Percentiles rank a stretch among this genome's conserved stretches.
These are phyloP conservation scores for Citrus hindsii DNA, from an alignment of 345 rosid species.

Conservation along the genomic window DNA sequence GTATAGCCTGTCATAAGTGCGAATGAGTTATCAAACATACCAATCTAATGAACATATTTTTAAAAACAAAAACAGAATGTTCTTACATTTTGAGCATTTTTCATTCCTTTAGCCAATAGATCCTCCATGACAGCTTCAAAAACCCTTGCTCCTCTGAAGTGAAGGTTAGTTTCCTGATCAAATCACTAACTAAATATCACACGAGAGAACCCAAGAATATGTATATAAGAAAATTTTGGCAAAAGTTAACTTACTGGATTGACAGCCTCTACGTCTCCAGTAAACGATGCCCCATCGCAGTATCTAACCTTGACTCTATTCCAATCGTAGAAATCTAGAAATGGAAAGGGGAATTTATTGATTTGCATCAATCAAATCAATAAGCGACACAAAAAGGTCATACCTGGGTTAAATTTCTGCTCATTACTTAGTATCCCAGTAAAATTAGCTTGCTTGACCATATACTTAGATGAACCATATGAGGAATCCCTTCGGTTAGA, in stretches of 20 bases:
- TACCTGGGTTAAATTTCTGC: slow-evolving; percentile 69
- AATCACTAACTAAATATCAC: slow-evolving; percentile 37
- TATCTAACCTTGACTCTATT: slow-evolving; percentile 85
- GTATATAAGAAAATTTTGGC: background rate
- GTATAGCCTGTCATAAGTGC: slow-evolving; percentile 54
- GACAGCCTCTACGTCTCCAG: slow-evolving; percentile 77
- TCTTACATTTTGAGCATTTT: slow-evolving; percentile 64
- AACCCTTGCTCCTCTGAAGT: slow-evolving; percentile 92
- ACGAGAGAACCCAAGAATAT: background rate
- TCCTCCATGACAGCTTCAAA: slow-evolving; percentile 79
- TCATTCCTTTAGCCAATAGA: slow-evolving; percentile 81
- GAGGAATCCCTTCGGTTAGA: slow-evolving; percentile 53
- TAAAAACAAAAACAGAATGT: background rate
- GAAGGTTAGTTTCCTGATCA: slow-evolving; percentile 82
- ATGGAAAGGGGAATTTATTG: background rate
- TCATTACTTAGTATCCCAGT: slow-evolving; percentile 73
- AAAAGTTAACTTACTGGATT: slow-evolving; percentile 52
- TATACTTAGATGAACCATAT: slow-evolving; percentile 75
- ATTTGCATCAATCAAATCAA: background rate
- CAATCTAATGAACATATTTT: background rate
- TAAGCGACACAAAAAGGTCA: background rate
- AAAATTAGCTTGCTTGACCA: slow-evolving; percentile 59
- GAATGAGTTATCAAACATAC: background rate
- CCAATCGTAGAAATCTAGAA: slow-evolving; percentile 81
- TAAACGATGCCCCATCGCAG: slow-evolving; percentile 90